phyloP scores from a whole-genome alignment of 306 rosid species.

The Psophocarpus tetragonolobus region DNA sequence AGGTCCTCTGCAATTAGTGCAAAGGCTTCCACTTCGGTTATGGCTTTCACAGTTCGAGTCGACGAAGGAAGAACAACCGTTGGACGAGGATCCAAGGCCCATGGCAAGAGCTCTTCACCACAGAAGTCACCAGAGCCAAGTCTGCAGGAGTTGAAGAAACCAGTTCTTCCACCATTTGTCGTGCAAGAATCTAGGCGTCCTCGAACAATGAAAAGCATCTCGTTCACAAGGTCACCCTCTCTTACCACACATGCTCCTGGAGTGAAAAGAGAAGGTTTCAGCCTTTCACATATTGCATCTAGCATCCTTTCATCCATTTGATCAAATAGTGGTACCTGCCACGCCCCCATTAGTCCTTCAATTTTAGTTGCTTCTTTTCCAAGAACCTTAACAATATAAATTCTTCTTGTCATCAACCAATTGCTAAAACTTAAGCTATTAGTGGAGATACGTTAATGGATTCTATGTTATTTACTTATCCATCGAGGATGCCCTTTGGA shows the following conservation, averaged over 20 bases:
- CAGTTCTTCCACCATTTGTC: slow-evolving; percentile 61
- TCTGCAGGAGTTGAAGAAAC: slow-evolving; percentile 52
- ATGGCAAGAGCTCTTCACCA: slow-evolving; percentile 62
- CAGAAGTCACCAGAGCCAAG: slow-evolving; percentile 68
- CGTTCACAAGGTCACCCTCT: slow-evolving; percentile 57
- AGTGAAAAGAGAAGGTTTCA: slow-evolving; percentile 53
- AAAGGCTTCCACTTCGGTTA: slow-evolving; percentile 65
- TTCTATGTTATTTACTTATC: background rate
- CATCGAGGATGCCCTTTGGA: background rate
- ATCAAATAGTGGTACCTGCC: slow-evolving; percentile 60
- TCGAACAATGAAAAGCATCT: slow-evolving; percentile 58
- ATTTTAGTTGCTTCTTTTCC: slow-evolving; percentile 5
- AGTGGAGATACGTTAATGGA: background rate
- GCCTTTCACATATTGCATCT: slow-evolving; percentile 64
- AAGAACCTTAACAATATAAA: background rate
- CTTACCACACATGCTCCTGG: slow-evolving; percentile 51
- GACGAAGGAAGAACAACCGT: slow-evolving; percentile 49
- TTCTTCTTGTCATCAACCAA: background rate
- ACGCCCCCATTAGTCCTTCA: slow-evolving; percentile 2
- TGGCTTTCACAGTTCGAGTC: slow-evolving; percentile 54
- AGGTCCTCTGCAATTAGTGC: slow-evolving; percentile 58
- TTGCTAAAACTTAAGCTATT: background rate
- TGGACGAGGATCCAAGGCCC: slow-evolving; percentile 61
- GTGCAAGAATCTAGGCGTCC: slow-evolving; percentile 56
- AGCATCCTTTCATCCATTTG: slow-evolving; percentile 60